These are phyloP conservation scores for Thermoascus crustaceus DNA, from an alignment of 2,329 filamentous ascomycete species.

Conservation along the genomic window DNA sequence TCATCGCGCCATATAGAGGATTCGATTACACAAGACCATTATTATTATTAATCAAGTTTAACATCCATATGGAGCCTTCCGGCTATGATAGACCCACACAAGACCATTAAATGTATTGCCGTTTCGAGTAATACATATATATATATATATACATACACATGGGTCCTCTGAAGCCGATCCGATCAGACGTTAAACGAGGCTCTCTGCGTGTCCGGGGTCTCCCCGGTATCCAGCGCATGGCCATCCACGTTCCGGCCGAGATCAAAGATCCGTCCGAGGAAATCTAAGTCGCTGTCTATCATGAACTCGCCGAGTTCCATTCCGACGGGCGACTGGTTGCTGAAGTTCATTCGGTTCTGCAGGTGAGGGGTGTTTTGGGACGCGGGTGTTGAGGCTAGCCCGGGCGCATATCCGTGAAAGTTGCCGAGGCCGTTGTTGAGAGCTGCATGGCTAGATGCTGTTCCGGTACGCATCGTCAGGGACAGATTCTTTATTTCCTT, in stretches of 20 bases:
- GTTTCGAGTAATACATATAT: too few relatives aligned
- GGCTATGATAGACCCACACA: too few relatives aligned
- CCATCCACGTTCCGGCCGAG: background rate
- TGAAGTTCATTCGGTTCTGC: background rate
- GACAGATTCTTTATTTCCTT: background rate
- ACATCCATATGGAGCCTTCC: too few relatives aligned
- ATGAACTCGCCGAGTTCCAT: conserved; percentile 7
- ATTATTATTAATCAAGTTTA: too few relatives aligned
- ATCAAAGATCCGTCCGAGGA: conserved; percentile 4
- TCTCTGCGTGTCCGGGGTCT: background rate
- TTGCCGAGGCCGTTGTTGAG: background rate
- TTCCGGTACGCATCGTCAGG: background rate
- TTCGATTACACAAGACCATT: too few relatives aligned
- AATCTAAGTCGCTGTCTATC: conserved; percentile 5
- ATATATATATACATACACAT: too few relatives aligned
- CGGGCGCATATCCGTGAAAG: background rate
- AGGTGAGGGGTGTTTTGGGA: background rate
- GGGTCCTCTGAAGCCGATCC: background rate
- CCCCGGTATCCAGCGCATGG: background rate
- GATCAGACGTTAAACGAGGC: background rate
- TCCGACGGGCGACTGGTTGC: conserved; percentile 3
- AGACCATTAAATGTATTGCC: too few relatives aligned
- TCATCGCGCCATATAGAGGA: too few relatives aligned
- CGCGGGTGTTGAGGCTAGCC: background rate
- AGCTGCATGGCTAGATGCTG: background rate